Percentiles rank a stretch among this genome's conserved stretches.
Evolutionary conservation across 108 stramenopile species (phyloP).

Genomic region (Aurantiochytrium sp.): DNA sequence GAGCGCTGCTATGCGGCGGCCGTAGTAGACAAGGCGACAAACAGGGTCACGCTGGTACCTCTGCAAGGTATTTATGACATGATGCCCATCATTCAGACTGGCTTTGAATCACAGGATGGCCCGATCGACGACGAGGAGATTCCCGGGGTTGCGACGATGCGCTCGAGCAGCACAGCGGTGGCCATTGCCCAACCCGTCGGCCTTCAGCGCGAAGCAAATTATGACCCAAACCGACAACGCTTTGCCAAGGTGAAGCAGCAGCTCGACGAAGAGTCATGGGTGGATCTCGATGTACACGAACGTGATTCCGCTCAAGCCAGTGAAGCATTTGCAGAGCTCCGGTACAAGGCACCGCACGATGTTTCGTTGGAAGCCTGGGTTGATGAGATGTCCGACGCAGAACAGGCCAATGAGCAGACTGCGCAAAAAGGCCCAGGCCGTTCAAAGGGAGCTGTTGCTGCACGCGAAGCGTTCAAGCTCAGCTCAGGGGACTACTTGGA

Average conservation of each 20-base stretch:
- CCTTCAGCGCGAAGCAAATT: not conserved
- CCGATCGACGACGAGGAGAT: not conserved
- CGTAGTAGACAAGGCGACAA: not conserved
- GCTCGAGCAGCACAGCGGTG: not conserved
- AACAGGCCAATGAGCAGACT: not conserved
- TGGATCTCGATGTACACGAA: not conserved
- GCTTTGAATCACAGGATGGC: not conserved
- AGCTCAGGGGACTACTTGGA: not conserved
- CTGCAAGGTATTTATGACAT: not conserved
- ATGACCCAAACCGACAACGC: not conserved
- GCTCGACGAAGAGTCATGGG: not conserved
- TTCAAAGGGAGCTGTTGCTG: not conserved
- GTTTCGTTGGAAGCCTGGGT: not conserved
- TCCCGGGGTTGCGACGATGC: not conserved
- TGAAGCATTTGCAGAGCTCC: not conserved
- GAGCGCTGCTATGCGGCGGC: not conserved
- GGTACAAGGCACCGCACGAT: not conserved
- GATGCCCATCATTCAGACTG: not conserved
- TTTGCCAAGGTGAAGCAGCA: not conserved
- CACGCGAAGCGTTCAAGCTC: not conserved
- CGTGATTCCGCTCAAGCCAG: not conserved
- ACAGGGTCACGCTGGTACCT: not conserved
- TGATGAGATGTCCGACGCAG: not conserved
- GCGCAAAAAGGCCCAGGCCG: not conserved
- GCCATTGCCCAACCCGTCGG: not conserved